Conservation (phyloP, 108 stramenopile species). For the Craspedostauros australis region DNA sequence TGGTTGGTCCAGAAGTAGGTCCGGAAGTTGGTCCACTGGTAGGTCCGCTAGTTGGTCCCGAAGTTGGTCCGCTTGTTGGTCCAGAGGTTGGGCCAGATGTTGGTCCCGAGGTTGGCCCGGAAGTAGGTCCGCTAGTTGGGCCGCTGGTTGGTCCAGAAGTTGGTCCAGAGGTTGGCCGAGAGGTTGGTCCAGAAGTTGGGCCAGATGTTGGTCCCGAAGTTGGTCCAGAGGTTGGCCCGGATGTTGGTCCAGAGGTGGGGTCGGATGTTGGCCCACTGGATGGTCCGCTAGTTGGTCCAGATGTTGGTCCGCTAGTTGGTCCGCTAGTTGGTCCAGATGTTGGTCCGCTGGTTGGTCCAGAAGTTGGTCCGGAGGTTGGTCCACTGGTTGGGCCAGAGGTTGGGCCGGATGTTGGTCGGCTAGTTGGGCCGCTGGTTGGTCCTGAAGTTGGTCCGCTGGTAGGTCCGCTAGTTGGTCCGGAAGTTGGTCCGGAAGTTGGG, state of each 20-base stretch:
- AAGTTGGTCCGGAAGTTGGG: conserved; percentile 2
- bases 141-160: conserved; percentile 5
- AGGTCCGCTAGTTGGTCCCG: too few relatives aligned
- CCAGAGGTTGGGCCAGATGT: not conserved
- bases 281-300: conserved; percentile 2
- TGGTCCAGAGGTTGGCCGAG: conserved; percentile 1
- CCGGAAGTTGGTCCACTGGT: too few relatives aligned
- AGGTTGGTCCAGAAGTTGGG: conserved; percentile 4
- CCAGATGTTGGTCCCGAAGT: conserved; percentile 1
- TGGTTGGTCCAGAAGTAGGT: too few relatives aligned
- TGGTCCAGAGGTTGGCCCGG: conserved; percentile 1
- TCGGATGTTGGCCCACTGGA: not conserved
- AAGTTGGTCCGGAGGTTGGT: conserved; percentile 3
- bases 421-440: conserved; percentile 1
- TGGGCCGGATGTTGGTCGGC: conserved; percentile 2
- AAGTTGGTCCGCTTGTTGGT: not conserved
- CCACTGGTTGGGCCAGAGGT: conserved; percentile 3
- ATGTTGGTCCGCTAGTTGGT: conserved; percentile 5
- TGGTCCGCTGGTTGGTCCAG: too few relatives aligned
- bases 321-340: not conserved
- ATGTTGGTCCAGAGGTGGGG: conserved; percentile 3
- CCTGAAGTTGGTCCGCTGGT: conserved; percentile 1
- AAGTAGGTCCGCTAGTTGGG: conserved; percentile 1
- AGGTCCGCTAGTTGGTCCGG: not conserved
- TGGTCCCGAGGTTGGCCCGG: not conserved